Base-by-base conservation (phyloP, 2,329 filamentous ascomycete species). In the Sporothrix humicola region DNA sequence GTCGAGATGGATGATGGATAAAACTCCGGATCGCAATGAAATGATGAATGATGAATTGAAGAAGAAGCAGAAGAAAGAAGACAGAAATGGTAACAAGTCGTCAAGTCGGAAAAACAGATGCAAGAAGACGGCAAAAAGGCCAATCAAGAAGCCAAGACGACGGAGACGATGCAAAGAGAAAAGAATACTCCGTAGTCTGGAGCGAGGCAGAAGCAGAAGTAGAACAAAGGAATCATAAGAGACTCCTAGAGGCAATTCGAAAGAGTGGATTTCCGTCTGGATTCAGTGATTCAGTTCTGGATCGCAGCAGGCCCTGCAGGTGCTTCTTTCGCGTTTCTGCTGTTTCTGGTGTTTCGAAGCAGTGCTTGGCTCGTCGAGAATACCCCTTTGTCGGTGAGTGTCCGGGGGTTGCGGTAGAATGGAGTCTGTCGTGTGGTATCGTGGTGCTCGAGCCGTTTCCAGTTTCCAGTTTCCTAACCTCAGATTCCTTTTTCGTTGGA, bases 331-430 rank as follows among this genome's bases (percentile, higher is more conserved):
- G 52, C 13, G 52, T 26, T 56, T 56, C 44, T 59, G 23, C 44
- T 52, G 65, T 17, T 70, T 20, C n/a, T 61, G 69, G 31, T 65
- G 70, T 72, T 72, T 72, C 59, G 70, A 72, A 63, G 58, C 42
- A 5, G 59, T 72, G n/a, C 70, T 72, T 72, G 70, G 70, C 70
- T 66, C n/a, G 59, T 48, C 59, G 46, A 63, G 69, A 46, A 46
- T 63, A 44, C 44, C 44, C 69, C 56, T 52, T 46, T 48, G 26
- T 56, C 42, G 37, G 8, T 71, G 54, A n/a, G 52, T 58, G 46
- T 50, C 46, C 46, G 46, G 46, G 65, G 63, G 1, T 23, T 15
- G 31, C 46, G 42, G 61, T 66, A 20, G 61, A 46, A 46, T 66
- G 42, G 59, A 17, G 17, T 63, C 42, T 20, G 17, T 42, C 17